Evolutionary conservation across 192 early-diverging fungal species (phyloP).

Genomic region (Lunasporangiospora selenospora): DNA sequence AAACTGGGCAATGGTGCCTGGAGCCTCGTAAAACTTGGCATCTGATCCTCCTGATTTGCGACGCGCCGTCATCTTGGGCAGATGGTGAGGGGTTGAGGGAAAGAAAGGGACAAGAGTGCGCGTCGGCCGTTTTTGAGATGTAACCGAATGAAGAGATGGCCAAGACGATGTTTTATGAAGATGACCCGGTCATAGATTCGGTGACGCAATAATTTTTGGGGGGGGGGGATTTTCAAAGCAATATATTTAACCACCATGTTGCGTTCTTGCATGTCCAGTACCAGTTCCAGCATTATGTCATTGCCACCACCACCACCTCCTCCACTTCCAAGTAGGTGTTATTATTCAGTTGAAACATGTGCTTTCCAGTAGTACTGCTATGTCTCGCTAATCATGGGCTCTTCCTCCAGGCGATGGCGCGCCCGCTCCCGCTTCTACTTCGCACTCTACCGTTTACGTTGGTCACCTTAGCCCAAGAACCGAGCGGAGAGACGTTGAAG

Average conservation of each 20-base stretch:
- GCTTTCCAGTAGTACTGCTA: too few relatives aligned
- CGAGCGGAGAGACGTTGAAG: constrained; percentile 60
- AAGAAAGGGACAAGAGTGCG: background rate
- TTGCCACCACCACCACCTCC: constrained; percentile 13
- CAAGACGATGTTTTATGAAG: background rate
- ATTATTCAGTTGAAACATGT: too few relatives aligned
- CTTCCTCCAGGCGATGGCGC: constrained; percentile 22
- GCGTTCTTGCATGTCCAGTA: too few relatives aligned
- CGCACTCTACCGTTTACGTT: constrained; percentile 53
- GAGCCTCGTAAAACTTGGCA: constrained; percentile 46
- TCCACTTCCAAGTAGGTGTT: background rate
- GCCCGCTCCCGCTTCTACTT: constrained; percentile 16
- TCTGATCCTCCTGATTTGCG: constrained; percentile 30
- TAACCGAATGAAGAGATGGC: background rate
- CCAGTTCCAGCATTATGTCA: background rate
- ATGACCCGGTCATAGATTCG: background rate
- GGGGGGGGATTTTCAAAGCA: too few relatives aligned
- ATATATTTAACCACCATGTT: too few relatives aligned
- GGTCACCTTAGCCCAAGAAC: constrained; percentile 58
- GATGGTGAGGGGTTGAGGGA: background rate
- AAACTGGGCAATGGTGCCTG: constrained; percentile 46
- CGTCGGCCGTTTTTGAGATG: background rate
- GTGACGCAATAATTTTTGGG: background rate
- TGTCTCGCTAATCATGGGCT: too few relatives aligned
- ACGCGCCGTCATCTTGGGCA: constrained; percentile 21